Percentiles rank a stretch among this genome's conserved stretches.
These are phyloP conservation scores for Clathrus columnatus DNA, from an alignment of 768 basidiomycete species.

Conservation along the genomic window DNA sequence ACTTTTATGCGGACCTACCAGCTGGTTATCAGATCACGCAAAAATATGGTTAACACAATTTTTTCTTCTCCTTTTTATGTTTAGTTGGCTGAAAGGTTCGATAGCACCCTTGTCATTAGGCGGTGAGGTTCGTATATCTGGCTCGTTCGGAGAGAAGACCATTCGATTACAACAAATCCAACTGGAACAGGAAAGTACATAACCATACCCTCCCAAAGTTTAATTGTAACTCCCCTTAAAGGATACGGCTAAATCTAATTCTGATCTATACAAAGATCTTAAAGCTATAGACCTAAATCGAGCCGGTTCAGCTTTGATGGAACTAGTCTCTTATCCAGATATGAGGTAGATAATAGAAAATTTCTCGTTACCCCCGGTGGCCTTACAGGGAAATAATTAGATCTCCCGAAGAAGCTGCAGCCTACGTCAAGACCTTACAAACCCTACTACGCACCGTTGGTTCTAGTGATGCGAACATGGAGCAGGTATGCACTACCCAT, in stretches of 20 bases:
- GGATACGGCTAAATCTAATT: conserved; percentile 88
- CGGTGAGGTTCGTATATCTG: conserved; percentile 38
- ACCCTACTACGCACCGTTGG: conserved; percentile 73
- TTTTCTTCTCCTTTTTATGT: background rate
- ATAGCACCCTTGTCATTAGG: conserved; percentile 71
- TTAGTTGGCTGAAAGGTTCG: background rate
- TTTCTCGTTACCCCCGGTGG: background rate
- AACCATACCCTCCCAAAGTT: background rate
- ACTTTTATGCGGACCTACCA: conserved; percentile 93
- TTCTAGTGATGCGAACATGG: conserved; percentile 95
- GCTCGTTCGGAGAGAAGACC: conserved; percentile 27
- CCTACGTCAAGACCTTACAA: conserved; percentile 79
- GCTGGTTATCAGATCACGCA: conserved; percentile 97
- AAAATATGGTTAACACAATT: conserved; percentile 59
- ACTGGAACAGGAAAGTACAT: conserved; percentile 76
- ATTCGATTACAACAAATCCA: conserved; percentile 94
- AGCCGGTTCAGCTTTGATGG: conserved; percentile 84
- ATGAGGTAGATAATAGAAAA: conserved; percentile 59
- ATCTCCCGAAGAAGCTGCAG: conserved; percentile 83
- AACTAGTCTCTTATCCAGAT: conserved; percentile 93
- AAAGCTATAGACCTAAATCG: conserved; percentile 82
- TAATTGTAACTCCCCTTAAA: conserved; percentile 22
- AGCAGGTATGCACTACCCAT: conserved; percentile 48
- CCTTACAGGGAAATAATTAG: conserved; percentile 18
- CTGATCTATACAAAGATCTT: conserved; percentile 38